Conservation (phyloP, 2,329 filamentous ascomycete genomes). For the Microsporum ferrugineum region DNA sequence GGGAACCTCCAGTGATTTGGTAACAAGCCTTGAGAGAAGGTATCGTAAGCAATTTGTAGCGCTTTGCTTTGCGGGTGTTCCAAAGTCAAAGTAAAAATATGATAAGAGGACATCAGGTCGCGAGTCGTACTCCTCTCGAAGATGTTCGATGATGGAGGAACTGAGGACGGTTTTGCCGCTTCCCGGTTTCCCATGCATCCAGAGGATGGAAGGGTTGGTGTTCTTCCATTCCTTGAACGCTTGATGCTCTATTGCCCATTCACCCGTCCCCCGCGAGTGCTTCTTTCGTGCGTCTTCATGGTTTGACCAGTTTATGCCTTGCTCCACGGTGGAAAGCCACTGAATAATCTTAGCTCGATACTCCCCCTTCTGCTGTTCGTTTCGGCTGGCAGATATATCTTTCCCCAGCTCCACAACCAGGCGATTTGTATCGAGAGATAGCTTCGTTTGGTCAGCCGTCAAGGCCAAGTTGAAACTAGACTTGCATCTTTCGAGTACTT, state of each 20-base stretch:
- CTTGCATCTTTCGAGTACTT: conserved; percentile 18
- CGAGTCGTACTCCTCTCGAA: conserved; percentile 8
- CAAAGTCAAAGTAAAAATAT: conserved; percentile 24
- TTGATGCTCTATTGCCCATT: background rate
- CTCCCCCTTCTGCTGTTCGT: background rate
- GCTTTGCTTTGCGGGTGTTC: conserved; percentile 1
- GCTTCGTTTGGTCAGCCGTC: conserved; percentile 20
- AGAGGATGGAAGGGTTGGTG: conserved; percentile 15
- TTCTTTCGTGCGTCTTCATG: background rate
- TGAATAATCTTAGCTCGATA: background rate
- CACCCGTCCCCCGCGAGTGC: background rate
- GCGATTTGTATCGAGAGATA: background rate
- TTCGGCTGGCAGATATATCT: background rate
- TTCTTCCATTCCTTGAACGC: conserved; percentile 1
- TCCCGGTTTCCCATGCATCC: conserved; percentile 21
- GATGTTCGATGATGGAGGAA: conserved; percentile 19
- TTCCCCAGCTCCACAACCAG: background rate
- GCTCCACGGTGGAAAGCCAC: background rate
- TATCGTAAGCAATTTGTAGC: background rate
- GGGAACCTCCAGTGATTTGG: background rate
- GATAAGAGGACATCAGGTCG: conserved; percentile 9
- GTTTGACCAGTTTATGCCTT: background rate
- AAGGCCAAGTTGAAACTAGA: conserved; percentile 19
- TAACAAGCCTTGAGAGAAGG: background rate
- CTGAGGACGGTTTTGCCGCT: conserved; percentile 27